phyloP scores from a whole-genome alignment of 2,329 filamentous ascomycete species.

The Paracorniculantispora psalliotae region DNA sequence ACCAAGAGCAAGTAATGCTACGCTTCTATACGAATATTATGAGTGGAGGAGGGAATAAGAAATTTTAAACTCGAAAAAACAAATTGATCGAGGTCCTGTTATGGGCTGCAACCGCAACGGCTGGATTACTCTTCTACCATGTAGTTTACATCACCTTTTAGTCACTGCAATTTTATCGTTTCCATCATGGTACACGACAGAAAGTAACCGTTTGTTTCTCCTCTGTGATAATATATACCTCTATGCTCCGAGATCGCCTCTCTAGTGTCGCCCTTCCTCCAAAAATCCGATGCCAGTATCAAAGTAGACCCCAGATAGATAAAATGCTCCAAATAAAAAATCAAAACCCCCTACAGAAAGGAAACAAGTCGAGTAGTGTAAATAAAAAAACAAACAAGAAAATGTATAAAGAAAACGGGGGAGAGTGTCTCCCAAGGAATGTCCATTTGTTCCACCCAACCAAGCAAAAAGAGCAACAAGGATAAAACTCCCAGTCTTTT shows the following conservation, averaged over 20 bases:
- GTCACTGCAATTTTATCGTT: background rate
- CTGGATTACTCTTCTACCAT: background rate
- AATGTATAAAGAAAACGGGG: background rate
- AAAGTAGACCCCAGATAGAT: background rate
- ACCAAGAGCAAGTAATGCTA: constrained; percentile 33
- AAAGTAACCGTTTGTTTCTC: background rate
- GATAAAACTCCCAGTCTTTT: background rate
- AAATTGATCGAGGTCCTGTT: no score
- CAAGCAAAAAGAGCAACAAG: background rate
- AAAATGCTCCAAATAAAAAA: background rate
- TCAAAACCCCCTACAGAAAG: no score
- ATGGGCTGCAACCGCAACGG: background rate
- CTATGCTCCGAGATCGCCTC: background rate
- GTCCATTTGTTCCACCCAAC: background rate
- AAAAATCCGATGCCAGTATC: background rate
- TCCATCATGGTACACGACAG: background rate
- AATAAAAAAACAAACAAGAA: constrained; percentile 18
- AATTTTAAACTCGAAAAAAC: no score
- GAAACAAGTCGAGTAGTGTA: background rate
- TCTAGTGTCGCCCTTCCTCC: background rate
- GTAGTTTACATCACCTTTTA: background rate
- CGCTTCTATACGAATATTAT: background rate
- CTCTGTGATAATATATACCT: background rate
- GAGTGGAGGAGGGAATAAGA: background rate
- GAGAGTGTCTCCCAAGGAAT: constrained; percentile 3